Evolutionary conservation across 1,139 yeast genomes (phyloP), one percentile per base, ranked within the genome.

Genomic region (Candida sp.): DNA sequence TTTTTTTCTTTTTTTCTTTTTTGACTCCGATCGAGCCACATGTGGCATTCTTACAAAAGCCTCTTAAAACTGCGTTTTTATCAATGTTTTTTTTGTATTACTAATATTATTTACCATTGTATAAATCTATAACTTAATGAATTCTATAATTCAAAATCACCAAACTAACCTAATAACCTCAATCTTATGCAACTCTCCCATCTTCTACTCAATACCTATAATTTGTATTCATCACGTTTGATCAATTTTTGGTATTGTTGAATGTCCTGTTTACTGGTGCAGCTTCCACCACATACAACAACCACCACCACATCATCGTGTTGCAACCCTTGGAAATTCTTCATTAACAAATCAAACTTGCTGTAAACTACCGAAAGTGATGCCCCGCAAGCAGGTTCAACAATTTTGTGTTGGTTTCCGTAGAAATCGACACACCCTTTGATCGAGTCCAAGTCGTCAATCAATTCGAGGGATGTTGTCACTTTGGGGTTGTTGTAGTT

Each of bases 361-460:
- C 73, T 61, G 54, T 79, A 79, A 2, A 75, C 70, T 6, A 77
- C 63, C 15, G 83, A 77, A 27, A 84, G 53, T 0, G 89, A 75
- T 2, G 88, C 90, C 8, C 89, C 90, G 64, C 91, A 85, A 1
- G 91, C 89, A 0, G 90, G 89, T 55, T 85, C 91, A 0, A 82
- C 80, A 6, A 82, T 65, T 41, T 74, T 64, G 33, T 72, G 71
- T 46, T 70, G 76, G 35, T 71, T 76, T 9, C 74, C 66, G 5
- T 81, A 75, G 50, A 75, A 81, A 35, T 60, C 64, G 12, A 79
- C 56, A 41, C 82, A 68, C 0, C 84, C 83, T 19, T 60, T 56
- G 1, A 79, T 64, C 0, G 87, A 81, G 41, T 81, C 82, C 4
- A 60, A 46, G 54, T 84, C 91, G 12, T 75, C 68, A 3, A 84